A percentile compares a stretch with the other conserved stretches of the same genome.
These are phyloP conservation scores for Primulina huaijiensis DNA, from an alignment of 257 asterid genomes.

Conservation along the genomic window DNA sequence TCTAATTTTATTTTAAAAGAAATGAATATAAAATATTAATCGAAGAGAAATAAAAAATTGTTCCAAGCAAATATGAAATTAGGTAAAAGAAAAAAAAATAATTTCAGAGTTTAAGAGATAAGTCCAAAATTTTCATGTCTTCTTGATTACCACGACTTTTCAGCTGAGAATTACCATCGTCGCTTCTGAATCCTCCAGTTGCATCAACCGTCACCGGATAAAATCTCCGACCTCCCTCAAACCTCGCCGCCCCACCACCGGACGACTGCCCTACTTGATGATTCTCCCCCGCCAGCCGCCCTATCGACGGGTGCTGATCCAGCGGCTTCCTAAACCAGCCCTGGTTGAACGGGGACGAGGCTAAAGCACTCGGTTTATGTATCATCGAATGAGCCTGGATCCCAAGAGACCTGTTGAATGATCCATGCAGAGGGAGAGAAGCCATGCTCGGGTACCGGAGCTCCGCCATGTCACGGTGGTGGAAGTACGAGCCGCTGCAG, in stretches of 20 bases:
- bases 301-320: conserved; percentile 50
- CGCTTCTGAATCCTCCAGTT: conserved; percentile 43
- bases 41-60: not conserved
- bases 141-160: conserved; percentile 34
- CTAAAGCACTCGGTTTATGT: conserved; percentile 43
- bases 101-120: conserved; percentile 64
- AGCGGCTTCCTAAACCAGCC: conserved; percentile 49
- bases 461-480: conserved; percentile 15
- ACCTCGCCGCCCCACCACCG: conserved; percentile 50
- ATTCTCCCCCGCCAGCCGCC: conserved; percentile 40
- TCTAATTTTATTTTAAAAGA: not conserved
- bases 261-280: conserved; percentile 33
- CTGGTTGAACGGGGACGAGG: conserved; percentile 18
- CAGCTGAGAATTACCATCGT: conserved; percentile 23
- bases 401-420: conserved; percentile 51
- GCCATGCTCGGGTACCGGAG: conserved; percentile 51
- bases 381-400: conserved; percentile 68
- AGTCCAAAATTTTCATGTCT: conserved; percentile 62
- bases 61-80: not conserved
- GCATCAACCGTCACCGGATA: conserved; percentile 36
- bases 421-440: conserved; percentile 66
- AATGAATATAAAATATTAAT: too few relatives aligned
- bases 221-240: conserved; percentile 39
- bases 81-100: not conserved
- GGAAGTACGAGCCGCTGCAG: conserved; percentile 20